Evolutionary conservation across 257 asterid genomes (phyloP).

Genomic region (Scutellaria baicalensis): DNA sequence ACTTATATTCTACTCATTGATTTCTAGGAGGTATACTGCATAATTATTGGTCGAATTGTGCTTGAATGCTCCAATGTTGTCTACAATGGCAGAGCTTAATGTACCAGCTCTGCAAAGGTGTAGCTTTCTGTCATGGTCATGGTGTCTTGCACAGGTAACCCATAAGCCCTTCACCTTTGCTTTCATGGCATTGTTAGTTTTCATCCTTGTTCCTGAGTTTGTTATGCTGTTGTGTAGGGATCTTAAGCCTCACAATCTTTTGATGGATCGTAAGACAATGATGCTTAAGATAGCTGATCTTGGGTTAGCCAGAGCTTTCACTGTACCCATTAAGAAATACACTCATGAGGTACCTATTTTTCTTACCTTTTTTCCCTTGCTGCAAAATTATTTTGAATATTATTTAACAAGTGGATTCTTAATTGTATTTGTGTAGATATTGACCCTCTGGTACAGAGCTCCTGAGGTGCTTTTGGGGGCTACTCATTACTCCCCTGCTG

Average conservation of each 20-base stretch:
- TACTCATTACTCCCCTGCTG: slow-evolving; percentile 93
- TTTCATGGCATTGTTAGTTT: background rate
- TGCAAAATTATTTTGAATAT: background rate
- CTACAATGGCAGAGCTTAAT: slow-evolving; percentile 55
- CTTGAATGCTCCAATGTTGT: background rate
- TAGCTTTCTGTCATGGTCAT: slow-evolving; percentile 95
- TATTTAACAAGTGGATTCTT: background rate
- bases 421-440: slow-evolving; percentile 41
- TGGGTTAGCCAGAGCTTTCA: slow-evolving; percentile 88
- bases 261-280: slow-evolving; percentile 95
- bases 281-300: slow-evolving; percentile 95
- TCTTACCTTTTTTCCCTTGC: background rate
- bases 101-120: slow-evolving; percentile 96
- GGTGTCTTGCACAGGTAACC: slow-evolving; percentile 85
- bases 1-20: background rate
- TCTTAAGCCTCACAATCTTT: slow-evolving; percentile 91
- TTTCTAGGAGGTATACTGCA: background rate
- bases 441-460: slow-evolving; percentile 99
- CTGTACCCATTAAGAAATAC: slow-evolving; percentile 91
- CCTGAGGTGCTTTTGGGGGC: slow-evolving; percentile 98
- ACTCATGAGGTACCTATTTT: slow-evolving; percentile 76
- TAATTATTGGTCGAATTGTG: background rate
- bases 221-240: slow-evolving; percentile 44
- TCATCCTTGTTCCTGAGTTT: background rate
- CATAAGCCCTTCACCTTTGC: background rate